Percentiles rank a stretch among this genome's conserved stretches.
Conservation (phyloP, 495 filamentous ascomycete species). For the Darksidea phi region DNA sequence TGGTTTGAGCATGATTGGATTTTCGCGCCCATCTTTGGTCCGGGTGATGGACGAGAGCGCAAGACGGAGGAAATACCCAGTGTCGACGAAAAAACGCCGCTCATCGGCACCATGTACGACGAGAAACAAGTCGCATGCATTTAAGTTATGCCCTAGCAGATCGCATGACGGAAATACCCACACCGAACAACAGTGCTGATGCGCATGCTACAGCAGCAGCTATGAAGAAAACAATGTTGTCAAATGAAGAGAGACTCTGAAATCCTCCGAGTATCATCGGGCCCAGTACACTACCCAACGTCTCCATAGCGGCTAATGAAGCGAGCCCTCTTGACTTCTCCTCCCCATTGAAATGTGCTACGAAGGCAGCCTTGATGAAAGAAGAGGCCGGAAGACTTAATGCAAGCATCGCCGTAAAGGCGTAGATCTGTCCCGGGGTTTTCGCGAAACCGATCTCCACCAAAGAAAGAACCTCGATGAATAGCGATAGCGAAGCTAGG, state of each 20-base stretch:
- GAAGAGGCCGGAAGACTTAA: conserved; percentile 9
- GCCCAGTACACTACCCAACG: conserved; percentile 15
- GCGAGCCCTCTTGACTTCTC: conserved; percentile 3
- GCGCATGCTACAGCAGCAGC: not conserved
- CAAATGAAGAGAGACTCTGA: not conserved
- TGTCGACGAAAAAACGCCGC: not conserved
- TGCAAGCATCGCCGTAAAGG: not conserved
- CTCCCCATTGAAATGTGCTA: not conserved
- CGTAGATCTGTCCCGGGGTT: conserved; percentile 10
- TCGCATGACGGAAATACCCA: not conserved
- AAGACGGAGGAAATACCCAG: not conserved
- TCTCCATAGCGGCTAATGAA: conserved; percentile 14
- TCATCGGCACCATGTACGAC: not conserved
- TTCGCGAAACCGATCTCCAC: not conserved
- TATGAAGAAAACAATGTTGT: not conserved
- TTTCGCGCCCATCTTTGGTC: conserved; percentile 8
- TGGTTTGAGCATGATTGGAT: conserved; percentile 10
- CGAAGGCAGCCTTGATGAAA: conserved; percentile 12
- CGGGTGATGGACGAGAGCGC: conserved; percentile 3
- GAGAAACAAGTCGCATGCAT: too few relatives aligned
- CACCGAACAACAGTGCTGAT: not conserved
- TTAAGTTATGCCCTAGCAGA: not conserved
- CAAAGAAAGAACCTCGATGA: not conserved
- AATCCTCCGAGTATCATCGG: conserved; percentile 11
- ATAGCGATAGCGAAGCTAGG: not conserved